Percentiles rank a stretch among this genome's conserved stretches.
Conservation (phyloP, 139 green algal species). For the Chlamydomonas sp. region DNA sequence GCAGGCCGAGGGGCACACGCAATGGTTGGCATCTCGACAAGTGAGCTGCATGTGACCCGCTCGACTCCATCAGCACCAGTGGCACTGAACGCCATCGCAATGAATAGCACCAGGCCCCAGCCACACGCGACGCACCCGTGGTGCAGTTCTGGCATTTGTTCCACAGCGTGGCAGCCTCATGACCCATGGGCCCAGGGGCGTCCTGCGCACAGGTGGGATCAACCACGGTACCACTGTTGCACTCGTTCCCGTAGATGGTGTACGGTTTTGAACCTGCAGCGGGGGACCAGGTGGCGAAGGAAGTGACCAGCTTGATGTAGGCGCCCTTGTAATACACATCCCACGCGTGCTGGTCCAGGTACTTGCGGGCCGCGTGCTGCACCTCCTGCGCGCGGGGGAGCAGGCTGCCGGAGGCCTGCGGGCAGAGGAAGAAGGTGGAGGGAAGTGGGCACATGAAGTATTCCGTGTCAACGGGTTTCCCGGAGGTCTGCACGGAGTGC, state of each 20-base stretch:
- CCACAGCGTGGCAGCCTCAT: background rate
- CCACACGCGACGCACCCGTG: too few relatives aligned
- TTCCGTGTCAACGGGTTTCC: too few relatives aligned
- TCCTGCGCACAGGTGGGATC: slow-evolving; percentile 3
- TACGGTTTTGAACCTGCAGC: background rate
- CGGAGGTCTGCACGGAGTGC: too few relatives aligned
- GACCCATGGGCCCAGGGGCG: background rate
- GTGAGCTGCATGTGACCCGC: too few relatives aligned
- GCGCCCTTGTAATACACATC: background rate
- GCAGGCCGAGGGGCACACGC: too few relatives aligned
- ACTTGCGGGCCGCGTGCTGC: background rate
- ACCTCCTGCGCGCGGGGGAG: background rate
- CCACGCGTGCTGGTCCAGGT: background rate
- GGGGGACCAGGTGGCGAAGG: background rate
- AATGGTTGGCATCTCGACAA: too few relatives aligned
- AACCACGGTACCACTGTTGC: background rate
- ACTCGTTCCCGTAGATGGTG: slow-evolving; percentile 8
- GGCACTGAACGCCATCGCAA: too few relatives aligned
- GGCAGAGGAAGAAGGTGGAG: too few relatives aligned
- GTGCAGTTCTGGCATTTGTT: background rate
- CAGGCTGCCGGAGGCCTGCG: too few relatives aligned
- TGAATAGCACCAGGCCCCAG: too few relatives aligned
- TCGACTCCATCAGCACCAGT: too few relatives aligned
- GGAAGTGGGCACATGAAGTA: too few relatives aligned
- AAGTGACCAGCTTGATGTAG: slow-evolving; percentile 26